Evolutionary conservation across 371 early-diverging fungal species (phyloP), one percentile per base, ranked within the genome.

Genomic region (Lichtheimia hyalospora): DNA sequence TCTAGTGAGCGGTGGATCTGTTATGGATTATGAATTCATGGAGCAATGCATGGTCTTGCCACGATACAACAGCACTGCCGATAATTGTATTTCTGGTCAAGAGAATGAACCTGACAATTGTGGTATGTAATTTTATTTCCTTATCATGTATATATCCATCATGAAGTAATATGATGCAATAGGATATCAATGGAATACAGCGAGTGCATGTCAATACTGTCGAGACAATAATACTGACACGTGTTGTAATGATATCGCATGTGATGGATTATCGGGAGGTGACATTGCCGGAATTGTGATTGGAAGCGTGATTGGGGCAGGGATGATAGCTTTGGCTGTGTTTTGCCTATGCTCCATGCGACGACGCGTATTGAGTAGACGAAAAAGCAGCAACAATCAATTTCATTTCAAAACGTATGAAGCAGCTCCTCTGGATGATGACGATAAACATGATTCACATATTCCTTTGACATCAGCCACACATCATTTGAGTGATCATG

Each of bases 61-160:
- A 25, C 2, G 5, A 25, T 25, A 73, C 56, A 75, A 74, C 5
- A 44, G 43, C 6, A 41, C 52, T 2, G 10, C 60, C 1, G 41
- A 50, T 8, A 44, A 57, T 14, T 81, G 81, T 49, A 70, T 81
- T 23, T 52, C 61, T 24, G 81, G 81, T 3, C 6, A 52, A 34
- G 60, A 58, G 5, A 81, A 81, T 42, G 81, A 81, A 49, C 75
- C 75, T 6, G 21, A 57, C 8, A 64, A 68, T 49, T 81, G 81
- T 63, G 81, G 76, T 72, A 70, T 20, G 63, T 62, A 34, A 14
- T 49, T 23, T 23, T 24, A 49, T 8, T 62, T 14, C 2, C 23
- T 18, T 13, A 16, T 43, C 2, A 10, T 7, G 18, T 21, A 25
- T 0, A 54, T 16, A 49, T n/a, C n/a, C 20, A n/a, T 13, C 21